Base-by-base conservation (phyloP, 352 stramenopile species). In the Pythium guiyangense region DNA sequence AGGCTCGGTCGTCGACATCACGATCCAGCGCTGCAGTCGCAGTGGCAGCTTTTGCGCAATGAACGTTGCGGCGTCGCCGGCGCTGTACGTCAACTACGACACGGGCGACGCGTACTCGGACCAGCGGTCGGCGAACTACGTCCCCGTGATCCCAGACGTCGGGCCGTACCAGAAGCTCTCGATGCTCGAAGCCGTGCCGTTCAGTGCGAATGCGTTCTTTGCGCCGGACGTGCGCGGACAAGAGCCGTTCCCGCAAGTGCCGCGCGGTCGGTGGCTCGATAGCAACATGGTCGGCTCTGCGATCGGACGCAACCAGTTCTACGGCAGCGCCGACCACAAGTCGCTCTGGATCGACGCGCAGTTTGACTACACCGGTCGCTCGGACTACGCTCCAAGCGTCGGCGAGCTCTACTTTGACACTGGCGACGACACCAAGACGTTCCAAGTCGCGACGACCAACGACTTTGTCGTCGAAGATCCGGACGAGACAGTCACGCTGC, bases 341-440 rank as follows among this genome's bases (percentile, higher is more conserved):
- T 92, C 80, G 20, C 63, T 90, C 6, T 93, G 83, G 81, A 64
- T 93, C 40, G 81, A 93, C 49, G 60, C 79, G 10, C 54, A 78
- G 47, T 97, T 94, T 49, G 94, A 98, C 64, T 97, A 97, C 64
- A 66, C 86, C 22, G 94, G 87, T n/a, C n/a, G n/a, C n/a, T n/a
- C n/a, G n/a, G 94, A 98, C 60, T 98, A 97, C 65, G 74, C 70
- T n/a, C 78, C 80, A 0, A 79, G 83, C 31, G 70, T 75, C 0
- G 77, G 77, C 4, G 70, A 79, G 52, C 55, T 90, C 20, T 92
- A 70, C 44, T 93, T 93, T 63, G 81, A 88, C 42, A 63, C 55
- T 0, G 64, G 71, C 20, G 68, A 77, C 26, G 55, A 62, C 4
- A 55, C 65, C 0, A 71, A 89, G 44, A 86, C 78, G 4, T 92